phyloP scores from a whole-genome alignment of 78 protist species.

The Anaeramoeba flamelloides region DNA sequence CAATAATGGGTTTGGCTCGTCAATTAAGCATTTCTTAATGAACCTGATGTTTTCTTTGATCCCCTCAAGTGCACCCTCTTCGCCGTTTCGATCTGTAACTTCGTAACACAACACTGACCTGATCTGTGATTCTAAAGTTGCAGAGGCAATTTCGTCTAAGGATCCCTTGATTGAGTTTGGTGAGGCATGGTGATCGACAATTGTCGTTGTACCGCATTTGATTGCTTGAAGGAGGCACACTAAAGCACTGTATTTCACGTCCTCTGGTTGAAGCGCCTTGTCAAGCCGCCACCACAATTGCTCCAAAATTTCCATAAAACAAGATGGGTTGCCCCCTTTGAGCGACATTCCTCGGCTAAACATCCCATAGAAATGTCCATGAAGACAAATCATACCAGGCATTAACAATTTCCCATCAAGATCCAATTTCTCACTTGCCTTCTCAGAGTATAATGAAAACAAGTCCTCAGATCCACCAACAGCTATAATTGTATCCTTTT shows the following conservation, averaged over 20 bases:
- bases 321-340: slow-evolving; percentile 12
- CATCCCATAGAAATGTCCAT: slow-evolving; percentile 29
- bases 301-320: slow-evolving; percentile 20
- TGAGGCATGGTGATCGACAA: slow-evolving; percentile 32
- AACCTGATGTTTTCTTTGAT: slow-evolving; percentile 18
- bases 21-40: background rate
- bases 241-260: slow-evolving; percentile 10
- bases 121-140: slow-evolving; percentile 11
- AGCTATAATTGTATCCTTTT: no score
- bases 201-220: slow-evolving; percentile 24
- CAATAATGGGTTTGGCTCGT: background rate
- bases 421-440: no score
- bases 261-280: slow-evolving; percentile 20
- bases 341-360: slow-evolving; percentile 27
- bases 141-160: slow-evolving; percentile 21
- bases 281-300: slow-evolving; percentile 32
- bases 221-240: background rate
- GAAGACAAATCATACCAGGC: slow-evolving; percentile 24
- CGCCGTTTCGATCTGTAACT: slow-evolving; percentile 26
- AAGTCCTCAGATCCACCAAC: no score
- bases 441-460: no score
- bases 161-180: slow-evolving; percentile 9
- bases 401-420: no score
- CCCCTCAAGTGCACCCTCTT: slow-evolving; percentile 8
- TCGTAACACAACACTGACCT: slow-evolving; percentile 19